A percentile compares a stretch with the other conserved stretches of the same genome.
Conservation (phyloP, 345 rosid genomes). For the Hypericum androsaemum region DNA sequence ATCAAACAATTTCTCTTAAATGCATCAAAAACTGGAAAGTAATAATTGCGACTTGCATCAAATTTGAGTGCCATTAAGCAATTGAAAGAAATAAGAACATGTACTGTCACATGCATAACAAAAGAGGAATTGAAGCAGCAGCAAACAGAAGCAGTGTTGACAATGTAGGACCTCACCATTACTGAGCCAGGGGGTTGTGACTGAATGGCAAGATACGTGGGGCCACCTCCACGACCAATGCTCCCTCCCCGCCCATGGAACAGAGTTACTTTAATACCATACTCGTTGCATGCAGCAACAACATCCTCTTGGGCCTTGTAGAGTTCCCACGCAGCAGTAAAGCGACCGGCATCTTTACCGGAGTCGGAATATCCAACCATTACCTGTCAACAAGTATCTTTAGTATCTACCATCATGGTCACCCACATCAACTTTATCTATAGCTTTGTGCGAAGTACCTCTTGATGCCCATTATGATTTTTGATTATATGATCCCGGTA, state of each 20-base stretch:
- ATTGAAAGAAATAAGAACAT: too few species aligned
- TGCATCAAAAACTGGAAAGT: too few species aligned
- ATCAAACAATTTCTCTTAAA: too few species aligned
- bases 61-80: too few species aligned
- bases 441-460: slow-evolving; percentile 31
- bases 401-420: slow-evolving; percentile 3
- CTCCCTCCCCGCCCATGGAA: slow-evolving; percentile 99
- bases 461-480: slow-evolving; percentile 89
- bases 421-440: slow-evolving; percentile 2
- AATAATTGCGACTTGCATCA: too few species aligned
- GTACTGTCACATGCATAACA: too few species aligned
- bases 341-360: slow-evolving; percentile 98
- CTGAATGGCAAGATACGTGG: slow-evolving; percentile 91
- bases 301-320: slow-evolving; percentile 99
- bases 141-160: too few species aligned
- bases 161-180: slow-evolving; percentile 43
- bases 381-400: slow-evolving; percentile 39
- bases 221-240: slow-evolving; percentile 98
- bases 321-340: slow-evolving; percentile 98
- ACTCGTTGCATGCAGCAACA: slow-evolving; percentile 85
- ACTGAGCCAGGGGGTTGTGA: slow-evolving; percentile 99
- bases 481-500: slow-evolving; percentile 64
- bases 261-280: slow-evolving; percentile 75
- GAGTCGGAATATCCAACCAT: slow-evolving; percentile 99
- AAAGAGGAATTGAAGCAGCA: too few species aligned